A percentile compares a stretch with the other conserved stretches of the same genome.
phyloP scores from a whole-genome alignment of 2,329 filamentous ascomycete genomes.

The Venturia asperata region DNA sequence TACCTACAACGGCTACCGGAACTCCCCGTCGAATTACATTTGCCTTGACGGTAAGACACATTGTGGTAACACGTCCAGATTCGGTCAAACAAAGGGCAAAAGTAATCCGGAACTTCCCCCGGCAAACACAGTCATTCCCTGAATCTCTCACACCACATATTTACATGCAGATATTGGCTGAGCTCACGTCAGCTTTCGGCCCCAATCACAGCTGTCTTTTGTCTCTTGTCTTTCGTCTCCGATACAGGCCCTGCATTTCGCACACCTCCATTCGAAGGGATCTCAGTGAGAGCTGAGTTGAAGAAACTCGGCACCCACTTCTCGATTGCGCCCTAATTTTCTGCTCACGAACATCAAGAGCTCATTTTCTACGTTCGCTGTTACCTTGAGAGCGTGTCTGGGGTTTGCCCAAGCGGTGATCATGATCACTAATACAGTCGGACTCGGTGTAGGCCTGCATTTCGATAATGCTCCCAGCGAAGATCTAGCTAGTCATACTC shows the following conservation, averaged over 20 bases:
- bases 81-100: too few relatives aligned
- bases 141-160: neutral
- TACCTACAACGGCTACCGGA: too few relatives aligned
- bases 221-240: neutral
- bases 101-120: too few relatives aligned
- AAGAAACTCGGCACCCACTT: neutral
- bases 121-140: neutral
- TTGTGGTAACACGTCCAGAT: too few relatives aligned
- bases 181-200: slow-evolving; percentile 1
- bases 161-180: neutral
- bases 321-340: neutral
- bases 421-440: too few relatives aligned
- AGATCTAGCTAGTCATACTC: too few relatives aligned
- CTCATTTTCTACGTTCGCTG: neutral
- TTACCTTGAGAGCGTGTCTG: too few relatives aligned
- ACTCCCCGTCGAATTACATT: too few relatives aligned
- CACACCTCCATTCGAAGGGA: neutral
- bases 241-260: neutral
- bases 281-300: neutral
- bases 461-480: too few relatives aligned
- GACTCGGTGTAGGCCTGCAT: too few relatives aligned
- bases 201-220: neutral
- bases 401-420: too few relatives aligned
- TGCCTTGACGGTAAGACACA: too few relatives aligned
- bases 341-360: neutral